Base-by-base conservation (phyloP, 148 eudicot genomes). In the Rhododendron ferrugineum region DNA sequence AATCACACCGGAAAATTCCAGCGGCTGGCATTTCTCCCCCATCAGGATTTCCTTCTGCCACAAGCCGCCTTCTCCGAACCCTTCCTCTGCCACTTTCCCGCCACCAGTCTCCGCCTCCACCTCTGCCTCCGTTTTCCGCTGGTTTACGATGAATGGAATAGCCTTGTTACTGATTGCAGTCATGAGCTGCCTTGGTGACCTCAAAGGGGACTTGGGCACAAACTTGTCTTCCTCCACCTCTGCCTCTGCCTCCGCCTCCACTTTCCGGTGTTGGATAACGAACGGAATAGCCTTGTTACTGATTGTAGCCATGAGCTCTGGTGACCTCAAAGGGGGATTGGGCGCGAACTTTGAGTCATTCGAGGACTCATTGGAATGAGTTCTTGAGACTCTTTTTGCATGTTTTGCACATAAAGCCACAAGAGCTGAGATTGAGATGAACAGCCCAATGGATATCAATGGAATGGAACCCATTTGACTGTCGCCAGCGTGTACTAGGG, bases 1-100 rank as follows among this genome's bases (percentile, higher is more conserved):
- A 78, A 95, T 93, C 6, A 92, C 96, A 22, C 96, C 98, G 5
- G 95, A 91, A 87, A 92, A 93, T 79, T 93, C 94, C 20, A 90
- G 94, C 6, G 96, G 98, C 79, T 92, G 96, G 79, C 98, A 95
- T 86, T 92, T 95, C 47, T 93, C 96, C 0, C 98, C 98, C 96
- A 95, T 93, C 87, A 93, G 78, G 1, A 95, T 95, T 9, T 89
- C 87, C 87, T 93, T 95, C 75, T 93, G 96, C 98, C 98, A 95
- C 85, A 95, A 50, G 1, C 94, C 96, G 23, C 88, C 93, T 83
- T 92, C 94, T 68, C 91, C 96, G 7, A 85, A 87, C 18, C 88
- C 90, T 52, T 86, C 89, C 84, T 30, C 37, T 0, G 36, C 83
- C 79, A 34, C n/a, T 75, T 49, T 36, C 80, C 30, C 5, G 79